Base-by-base conservation (phyloP, 352 stramenopile species). In the Globisporangium middletonii region DNA sequence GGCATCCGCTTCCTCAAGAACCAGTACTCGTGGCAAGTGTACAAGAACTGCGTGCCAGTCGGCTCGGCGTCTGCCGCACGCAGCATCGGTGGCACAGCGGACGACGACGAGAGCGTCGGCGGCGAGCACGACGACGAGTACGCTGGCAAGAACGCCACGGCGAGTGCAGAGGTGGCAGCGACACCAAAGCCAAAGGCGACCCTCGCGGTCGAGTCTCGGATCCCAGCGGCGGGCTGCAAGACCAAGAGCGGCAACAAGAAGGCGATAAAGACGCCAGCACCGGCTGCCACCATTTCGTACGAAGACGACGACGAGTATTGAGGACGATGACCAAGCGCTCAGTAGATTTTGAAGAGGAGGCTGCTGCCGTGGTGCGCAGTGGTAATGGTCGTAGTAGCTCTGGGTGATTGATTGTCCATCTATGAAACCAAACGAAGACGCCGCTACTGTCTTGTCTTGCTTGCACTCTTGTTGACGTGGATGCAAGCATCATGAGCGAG, bases 21-120 rank as follows among this genome's bases (percentile, higher is more conserved):
- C 49, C 59, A 56, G 52, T 79, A 77, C 61, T 84, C 72, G 60
- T 84, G 74, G 74, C 72, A 84, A 62, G 56, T 84, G 18, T 84
- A 84, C 65, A 82, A 84, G 70, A 68, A 70, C 2, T 82, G 75
- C 33, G 64, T 61, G 23, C 16, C 38, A 4, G 4, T 61, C 26
- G 50, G 50, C 30, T 30, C n/a, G 3, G 55, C 27, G 33, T 38
- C 33, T 38, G 33, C 33, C 1, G 30, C 42, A 23, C 55, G 55
- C 35, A 33, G 45, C 16, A 42, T 50, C 41, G 55, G 41, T 27
- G 42, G 23, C 23, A 23, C 9, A 5, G 52, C 30, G 2, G 38
- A 58, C 18, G 19, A n/a, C 2, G 28, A 50, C 19, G 18, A 50
- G 11, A 35, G 3, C 9, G 47, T 52, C 11, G 47, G 47, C 13